phyloP scores from a whole-genome alignment of 2,329 filamentous ascomycete genomes.

The Thelonectria rubi region DNA sequence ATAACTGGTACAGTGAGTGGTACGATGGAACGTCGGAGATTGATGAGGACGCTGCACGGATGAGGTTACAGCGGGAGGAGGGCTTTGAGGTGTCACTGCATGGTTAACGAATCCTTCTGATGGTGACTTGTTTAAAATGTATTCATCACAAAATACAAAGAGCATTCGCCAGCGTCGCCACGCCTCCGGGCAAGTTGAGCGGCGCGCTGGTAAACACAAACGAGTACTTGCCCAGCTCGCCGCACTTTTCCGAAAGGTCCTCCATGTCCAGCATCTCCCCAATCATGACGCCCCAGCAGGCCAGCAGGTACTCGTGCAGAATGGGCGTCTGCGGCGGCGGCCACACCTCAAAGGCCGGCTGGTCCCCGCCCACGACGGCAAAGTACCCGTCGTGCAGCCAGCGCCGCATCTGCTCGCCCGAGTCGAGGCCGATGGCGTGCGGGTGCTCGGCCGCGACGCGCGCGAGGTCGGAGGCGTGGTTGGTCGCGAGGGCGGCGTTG shows the following conservation, averaged over 20 bases:
- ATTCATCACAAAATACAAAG: background rate
- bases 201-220: constrained; percentile 49
- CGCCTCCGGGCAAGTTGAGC: constrained; percentile 4
- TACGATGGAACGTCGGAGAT: background rate
- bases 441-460: constrained; percentile 45
- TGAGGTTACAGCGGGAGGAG: background rate
- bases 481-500: constrained; percentile 40
- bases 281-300: constrained; percentile 61
- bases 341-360: constrained; percentile 61
- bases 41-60: background rate
- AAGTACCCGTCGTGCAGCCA: constrained; percentile 68
- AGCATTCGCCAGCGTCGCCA: constrained; percentile 1
- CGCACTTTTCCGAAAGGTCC: constrained; percentile 47
- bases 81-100: too few species aligned
- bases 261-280: constrained; percentile 60
- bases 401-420: constrained; percentile 56
- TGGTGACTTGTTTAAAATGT: background rate
- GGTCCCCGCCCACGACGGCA: constrained; percentile 65
- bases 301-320: constrained; percentile 57
- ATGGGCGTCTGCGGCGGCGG: constrained; percentile 36
- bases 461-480: constrained; percentile 47
- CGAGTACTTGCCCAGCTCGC: constrained; percentile 45
- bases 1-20: background rate
- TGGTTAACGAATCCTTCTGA: too few species aligned
- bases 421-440: constrained; percentile 55